A percentile compares a stretch with the other conserved stretches of the same genome.
Evolutionary conservation across 441 rosid species (phyloP).

Genomic region (Jatropha podagrica): DNA sequence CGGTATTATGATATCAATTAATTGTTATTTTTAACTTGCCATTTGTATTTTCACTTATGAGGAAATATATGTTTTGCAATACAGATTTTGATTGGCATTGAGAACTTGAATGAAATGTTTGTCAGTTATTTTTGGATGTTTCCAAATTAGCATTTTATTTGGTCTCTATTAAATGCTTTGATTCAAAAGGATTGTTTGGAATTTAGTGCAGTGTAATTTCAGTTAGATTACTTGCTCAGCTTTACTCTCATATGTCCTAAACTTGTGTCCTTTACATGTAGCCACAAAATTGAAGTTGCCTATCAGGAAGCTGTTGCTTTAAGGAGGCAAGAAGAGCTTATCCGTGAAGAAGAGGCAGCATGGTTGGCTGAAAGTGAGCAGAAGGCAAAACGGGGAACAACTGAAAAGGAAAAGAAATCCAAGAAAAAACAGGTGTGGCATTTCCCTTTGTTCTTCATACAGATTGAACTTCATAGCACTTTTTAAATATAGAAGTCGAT

Average conservation of each 20-base stretch:
- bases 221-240: background rate
- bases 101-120: background rate
- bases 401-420: constrained; percentile 78
- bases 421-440: constrained; percentile 81
- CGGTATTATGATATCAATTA: background rate
- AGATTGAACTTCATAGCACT: background rate
- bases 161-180: background rate
- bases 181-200: background rate
- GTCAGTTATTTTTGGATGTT: background rate
- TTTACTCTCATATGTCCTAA: constrained; percentile 3
- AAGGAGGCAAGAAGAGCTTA: constrained; percentile 93
- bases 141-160: background rate
- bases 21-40: background rate
- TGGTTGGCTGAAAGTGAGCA: constrained; percentile 82
- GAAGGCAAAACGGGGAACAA: constrained; percentile 72
- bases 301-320: constrained; percentile 94
- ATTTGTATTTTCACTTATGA: background rate
- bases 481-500: background rate
- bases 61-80: background rate
- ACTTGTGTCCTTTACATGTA: constrained; percentile 31
- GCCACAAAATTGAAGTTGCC: constrained; percentile 86
- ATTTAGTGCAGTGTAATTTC: background rate
- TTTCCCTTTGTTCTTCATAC: background rate
- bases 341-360: constrained; percentile 93
- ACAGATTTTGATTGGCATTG: background rate